phyloP scores from a whole-genome alignment of 331 rosid genomes.

The Arachis monticola region DNA sequence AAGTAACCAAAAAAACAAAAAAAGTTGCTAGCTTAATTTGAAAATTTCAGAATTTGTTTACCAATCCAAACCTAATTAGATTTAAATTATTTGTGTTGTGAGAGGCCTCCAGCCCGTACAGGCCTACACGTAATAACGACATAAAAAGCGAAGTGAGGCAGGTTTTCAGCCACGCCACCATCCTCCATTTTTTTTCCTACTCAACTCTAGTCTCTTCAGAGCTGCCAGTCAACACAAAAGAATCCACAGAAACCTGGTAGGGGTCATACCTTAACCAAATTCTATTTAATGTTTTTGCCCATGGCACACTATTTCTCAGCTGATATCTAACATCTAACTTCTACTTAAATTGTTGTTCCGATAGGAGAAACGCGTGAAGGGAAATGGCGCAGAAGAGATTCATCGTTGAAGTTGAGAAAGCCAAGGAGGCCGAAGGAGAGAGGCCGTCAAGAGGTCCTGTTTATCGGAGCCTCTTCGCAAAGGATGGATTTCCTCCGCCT shows the following conservation, averaged over 20 bases:
- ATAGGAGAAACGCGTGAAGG: not conserved
- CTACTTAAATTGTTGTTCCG: not conserved
- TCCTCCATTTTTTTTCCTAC: no score
- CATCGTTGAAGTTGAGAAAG: slow-evolving; percentile 73
- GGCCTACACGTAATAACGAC: not conserved
- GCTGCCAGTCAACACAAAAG: not conserved
- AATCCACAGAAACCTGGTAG: not conserved
- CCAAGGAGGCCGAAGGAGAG: slow-evolving; percentile 60
- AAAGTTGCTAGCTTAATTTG: not conserved
- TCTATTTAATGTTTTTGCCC: not conserved
- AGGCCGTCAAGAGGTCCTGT: slow-evolving; percentile 84
- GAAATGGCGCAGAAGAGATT: slow-evolving; percentile 63
- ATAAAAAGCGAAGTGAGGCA: not conserved
- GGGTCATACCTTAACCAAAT: not conserved
- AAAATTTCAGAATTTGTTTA: slow-evolving; percentile 6
- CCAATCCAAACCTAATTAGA: slow-evolving; percentile 39
- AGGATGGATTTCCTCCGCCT: slow-evolving; percentile 78
- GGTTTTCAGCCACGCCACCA: not conserved
- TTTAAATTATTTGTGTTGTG: no score
- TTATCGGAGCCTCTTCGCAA: slow-evolving; percentile 84
- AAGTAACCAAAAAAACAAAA: not conserved
- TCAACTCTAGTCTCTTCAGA: no score
- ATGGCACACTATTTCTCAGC: not conserved
- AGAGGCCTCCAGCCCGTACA: not conserved
- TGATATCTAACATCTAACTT: not conserved